phyloP scores from a whole-genome alignment of 1,284 basidiomycete species.

The Naganishia sp. region DNA sequence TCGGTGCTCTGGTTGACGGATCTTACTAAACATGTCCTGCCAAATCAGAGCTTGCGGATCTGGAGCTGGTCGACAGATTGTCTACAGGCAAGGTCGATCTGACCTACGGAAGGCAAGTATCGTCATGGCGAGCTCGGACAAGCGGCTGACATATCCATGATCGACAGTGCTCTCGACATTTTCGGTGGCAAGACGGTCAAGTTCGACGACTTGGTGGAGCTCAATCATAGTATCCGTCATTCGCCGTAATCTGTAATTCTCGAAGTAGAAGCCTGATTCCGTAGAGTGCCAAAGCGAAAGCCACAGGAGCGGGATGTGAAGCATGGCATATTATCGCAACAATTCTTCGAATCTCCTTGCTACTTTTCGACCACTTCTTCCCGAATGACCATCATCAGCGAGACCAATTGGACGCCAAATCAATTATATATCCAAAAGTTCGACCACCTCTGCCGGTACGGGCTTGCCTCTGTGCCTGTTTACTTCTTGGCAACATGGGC shows the following conservation, averaged over 20 bases:
- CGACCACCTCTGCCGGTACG: neutral
- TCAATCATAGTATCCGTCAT: conserved; percentile 41
- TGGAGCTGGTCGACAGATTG: conserved; percentile 77
- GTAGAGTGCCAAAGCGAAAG: too few species aligned
- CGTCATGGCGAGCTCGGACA: neutral
- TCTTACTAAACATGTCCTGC: conserved; percentile 12
- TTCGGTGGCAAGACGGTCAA: conserved; percentile 75
- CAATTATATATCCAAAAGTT: conserved; percentile 1
- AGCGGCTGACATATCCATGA: neutral
- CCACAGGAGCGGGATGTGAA: too few species aligned
- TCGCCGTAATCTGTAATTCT: neutral
- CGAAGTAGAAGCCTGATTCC: too few species aligned
- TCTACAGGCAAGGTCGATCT: conserved; percentile 87
- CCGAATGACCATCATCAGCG: neutral
- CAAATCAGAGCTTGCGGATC: conserved; percentile 71
- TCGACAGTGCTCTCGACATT: conserved; percentile 70
- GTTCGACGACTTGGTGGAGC: conserved; percentile 67
- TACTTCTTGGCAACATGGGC: conserved; percentile 38
- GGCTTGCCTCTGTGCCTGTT: neutral
- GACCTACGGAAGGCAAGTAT: conserved; percentile 83
- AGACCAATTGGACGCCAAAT: neutral
- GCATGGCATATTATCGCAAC: too few species aligned
- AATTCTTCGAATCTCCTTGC: neutral
- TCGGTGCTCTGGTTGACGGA: neutral
- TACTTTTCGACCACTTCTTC: conserved; percentile 3